Evolutionary conservation across 176 grass and related monocot genomes (phyloP), one percentile per base, ranked within the genome.

Genomic region (Pontederia paniculata): DNA sequence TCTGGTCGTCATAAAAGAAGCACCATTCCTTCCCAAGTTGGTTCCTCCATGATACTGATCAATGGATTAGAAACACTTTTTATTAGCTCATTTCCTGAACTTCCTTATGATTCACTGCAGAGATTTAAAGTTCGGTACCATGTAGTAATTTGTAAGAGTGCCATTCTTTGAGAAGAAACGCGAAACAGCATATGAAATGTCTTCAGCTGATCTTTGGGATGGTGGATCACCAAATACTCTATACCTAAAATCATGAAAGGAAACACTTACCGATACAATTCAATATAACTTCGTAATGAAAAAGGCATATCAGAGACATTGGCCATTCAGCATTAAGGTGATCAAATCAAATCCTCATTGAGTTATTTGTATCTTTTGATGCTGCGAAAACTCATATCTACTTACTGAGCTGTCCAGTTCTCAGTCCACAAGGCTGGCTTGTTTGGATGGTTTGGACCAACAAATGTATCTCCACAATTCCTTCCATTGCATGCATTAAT

Each of bases 341-440:
- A 10, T 48, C 45, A 48, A 48, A 37, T 57, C 23, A 44, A 41
- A 41, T 60, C 16, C 9, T 17, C 19, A 17, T 43, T 15, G 10
- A n/a, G n/a, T n/a, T n/a, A n/a, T n/a, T n/a, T 9, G 13, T 23
- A 2, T n/a, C 28, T 57, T 8, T 41, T 28, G 0, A 9, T 52
- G 50, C 14, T 50, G 14, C n/a, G 45, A 12, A 50, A 50, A 50
- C n/a, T 5, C 12, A 8, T 15, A 6, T 17, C n/a, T 50, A 66
- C 83, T 90, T 74, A 97, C 91, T 97, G 91, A 31, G 91, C 86
- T 52, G 83, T 97, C 91, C 91, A 97, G 65, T 97, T 97, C 86
- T 97, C 86, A 45, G 86, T 97, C 86, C 91, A 97, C 49, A 97
- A 57, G 12, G 22, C 65, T 52, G 86, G 91, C 75, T 90, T 97